Percentiles rank a stretch among this genome's conserved stretches.
Evolutionary conservation across 2,329 filamentous ascomycete species (phyloP).

Genomic region (Ascochyta fabae): DNA sequence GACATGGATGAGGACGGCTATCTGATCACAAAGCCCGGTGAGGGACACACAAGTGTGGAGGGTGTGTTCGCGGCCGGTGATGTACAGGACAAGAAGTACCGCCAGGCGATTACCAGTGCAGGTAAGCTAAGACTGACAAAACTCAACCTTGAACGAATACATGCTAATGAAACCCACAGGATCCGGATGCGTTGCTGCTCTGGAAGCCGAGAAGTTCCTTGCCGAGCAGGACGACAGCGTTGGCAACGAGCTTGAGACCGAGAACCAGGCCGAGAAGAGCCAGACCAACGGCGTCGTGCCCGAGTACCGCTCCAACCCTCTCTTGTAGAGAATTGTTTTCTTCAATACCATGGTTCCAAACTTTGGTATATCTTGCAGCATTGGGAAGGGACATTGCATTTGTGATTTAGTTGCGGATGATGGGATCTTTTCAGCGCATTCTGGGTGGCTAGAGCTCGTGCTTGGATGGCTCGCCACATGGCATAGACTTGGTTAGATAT

Average conservation of each 20-base stretch:
- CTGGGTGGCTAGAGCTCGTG: slow-evolving; percentile 28
- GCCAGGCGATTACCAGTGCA: slow-evolving; percentile 96
- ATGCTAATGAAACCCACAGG: slow-evolving; percentile 58
- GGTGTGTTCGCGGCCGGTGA: slow-evolving; percentile 97
- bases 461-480: slow-evolving; percentile 19
- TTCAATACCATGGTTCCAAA: slow-evolving; percentile 1
- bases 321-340: slow-evolving; percentile 55
- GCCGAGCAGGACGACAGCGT: slow-evolving; percentile 71
- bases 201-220: slow-evolving; percentile 94
- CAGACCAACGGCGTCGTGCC: slow-evolving; percentile 62
- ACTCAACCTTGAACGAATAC: neutral
- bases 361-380: slow-evolving; percentile 13
- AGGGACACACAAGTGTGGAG: slow-evolving; percentile 83
- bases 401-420: neutral
- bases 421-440: neutral
- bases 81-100: slow-evolving; percentile 97
- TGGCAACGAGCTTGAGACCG: slow-evolving; percentile 54
- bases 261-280: slow-evolving; percentile 58
- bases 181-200: slow-evolving; percentile 91
- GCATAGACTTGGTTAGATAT: slow-evolving; percentile 33
- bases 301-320: slow-evolving; percentile 69
- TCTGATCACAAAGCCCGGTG: slow-evolving; percentile 86
- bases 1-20: slow-evolving; percentile 91
- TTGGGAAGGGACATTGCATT: slow-evolving; percentile 22
- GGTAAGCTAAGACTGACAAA: slow-evolving; percentile 62